phyloP scores from a whole-genome alignment of 1,284 basidiomycete species.

The Puccinia polysora region DNA sequence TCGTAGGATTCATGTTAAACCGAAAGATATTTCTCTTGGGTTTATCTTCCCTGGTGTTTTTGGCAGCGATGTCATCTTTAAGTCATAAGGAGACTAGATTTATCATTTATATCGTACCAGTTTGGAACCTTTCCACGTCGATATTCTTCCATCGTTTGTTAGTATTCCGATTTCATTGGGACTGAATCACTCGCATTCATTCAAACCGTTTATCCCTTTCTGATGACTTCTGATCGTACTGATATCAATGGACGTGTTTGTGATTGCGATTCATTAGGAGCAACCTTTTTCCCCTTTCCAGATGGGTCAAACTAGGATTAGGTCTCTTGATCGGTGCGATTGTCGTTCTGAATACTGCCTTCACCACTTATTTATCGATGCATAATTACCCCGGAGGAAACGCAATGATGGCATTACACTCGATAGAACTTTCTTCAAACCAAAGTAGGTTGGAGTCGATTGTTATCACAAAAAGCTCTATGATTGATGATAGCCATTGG shows the following conservation, averaged over 20 bases:
- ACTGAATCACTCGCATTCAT: not conserved
- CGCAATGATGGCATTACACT: slow-evolving; percentile 66
- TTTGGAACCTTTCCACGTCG: slow-evolving; percentile 74
- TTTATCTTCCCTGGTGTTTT: slow-evolving; percentile 60
- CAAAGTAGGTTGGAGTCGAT: too few relatives aligned
- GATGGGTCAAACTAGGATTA: slow-evolving; percentile 31
- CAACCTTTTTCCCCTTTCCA: not conserved
- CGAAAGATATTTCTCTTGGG: slow-evolving; percentile 57
- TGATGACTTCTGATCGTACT: too few relatives aligned
- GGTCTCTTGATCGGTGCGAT: slow-evolving; percentile 53
- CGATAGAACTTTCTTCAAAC: slow-evolving; percentile 28
- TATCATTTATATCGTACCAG: slow-evolving; percentile 76
- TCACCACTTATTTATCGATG: slow-evolving; percentile 63
- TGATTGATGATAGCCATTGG: too few relatives aligned
- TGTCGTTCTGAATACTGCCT: slow-evolving; percentile 57
- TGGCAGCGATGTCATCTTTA: slow-evolving; percentile 67
- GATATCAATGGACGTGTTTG: too few relatives aligned
- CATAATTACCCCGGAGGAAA: slow-evolving; percentile 86
- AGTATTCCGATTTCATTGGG: slow-evolving; percentile 48
- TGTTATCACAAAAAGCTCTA: too few relatives aligned
- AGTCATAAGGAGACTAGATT: slow-evolving; percentile 85
- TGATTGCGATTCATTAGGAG: not conserved
- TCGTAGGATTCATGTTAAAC: slow-evolving; percentile 58
- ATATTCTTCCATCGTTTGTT: slow-evolving; percentile 63
- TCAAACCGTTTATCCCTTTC: slow-evolving; percentile 20